Conservation (phyloP, 2,329 filamentous ascomycete species). For the Xylogone sp. region DNA sequence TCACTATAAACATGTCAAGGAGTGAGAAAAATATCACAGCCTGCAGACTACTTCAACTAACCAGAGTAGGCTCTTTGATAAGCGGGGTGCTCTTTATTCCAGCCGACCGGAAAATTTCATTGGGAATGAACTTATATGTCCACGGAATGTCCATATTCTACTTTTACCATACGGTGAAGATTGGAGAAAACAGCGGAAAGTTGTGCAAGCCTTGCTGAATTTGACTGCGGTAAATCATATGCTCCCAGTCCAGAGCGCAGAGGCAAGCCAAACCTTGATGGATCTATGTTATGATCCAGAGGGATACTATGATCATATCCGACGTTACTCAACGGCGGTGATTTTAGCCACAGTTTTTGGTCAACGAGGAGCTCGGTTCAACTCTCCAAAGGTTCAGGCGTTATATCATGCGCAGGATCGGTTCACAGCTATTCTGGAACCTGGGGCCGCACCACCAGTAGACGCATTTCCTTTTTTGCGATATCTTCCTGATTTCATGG, state of each 20-base stretch:
- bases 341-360: neutral
- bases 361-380: neutral
- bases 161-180: slow-evolving; percentile 26
- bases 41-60: neutral
- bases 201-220: slow-evolving; percentile 37
- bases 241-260: slow-evolving; percentile 22
- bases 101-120: slow-evolving; percentile 11
- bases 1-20: neutral
- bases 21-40: neutral
- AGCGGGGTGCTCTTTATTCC: slow-evolving; percentile 13
- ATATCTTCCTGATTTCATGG: neutral
- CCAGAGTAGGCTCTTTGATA: slow-evolving; percentile 9
- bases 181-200: slow-evolving; percentile 31
- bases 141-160: neutral
- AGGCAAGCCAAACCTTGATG: slow-evolving; percentile 24
- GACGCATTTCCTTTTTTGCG: slow-evolving; percentile 1
- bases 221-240: slow-evolving; percentile 29
- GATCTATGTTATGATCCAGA: neutral
- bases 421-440: neutral
- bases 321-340: neutral
- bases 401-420: neutral
- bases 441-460: slow-evolving; percentile 1
- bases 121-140: neutral
- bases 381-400: neutral
- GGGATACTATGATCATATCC: neutral